Evolutionary conservation across 306 rosid species (phyloP).

Genomic region (Dryas drummondii): DNA sequence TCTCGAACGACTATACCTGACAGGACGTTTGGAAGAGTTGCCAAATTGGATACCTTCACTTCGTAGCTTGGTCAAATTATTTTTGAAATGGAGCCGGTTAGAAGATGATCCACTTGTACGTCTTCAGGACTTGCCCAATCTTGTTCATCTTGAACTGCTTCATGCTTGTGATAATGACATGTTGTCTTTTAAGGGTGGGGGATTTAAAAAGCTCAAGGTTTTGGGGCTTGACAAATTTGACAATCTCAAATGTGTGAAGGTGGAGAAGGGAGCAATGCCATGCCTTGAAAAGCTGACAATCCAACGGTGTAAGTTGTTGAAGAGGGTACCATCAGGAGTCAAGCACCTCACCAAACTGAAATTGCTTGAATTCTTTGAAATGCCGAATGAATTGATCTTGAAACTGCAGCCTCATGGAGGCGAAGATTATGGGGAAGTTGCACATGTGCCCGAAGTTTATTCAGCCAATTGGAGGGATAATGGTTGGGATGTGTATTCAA

Average conservation of each 20-base stretch:
- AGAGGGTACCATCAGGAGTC: constrained; percentile 60
- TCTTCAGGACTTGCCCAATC: constrained; percentile 32
- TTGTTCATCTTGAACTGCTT: constrained; percentile 37
- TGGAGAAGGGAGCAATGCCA: constrained; percentile 63
- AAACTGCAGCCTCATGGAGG: constrained; percentile 47
- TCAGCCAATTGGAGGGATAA: constrained; percentile 63
- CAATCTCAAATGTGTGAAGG: constrained; percentile 39
- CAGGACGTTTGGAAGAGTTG: constrained; percentile 37
- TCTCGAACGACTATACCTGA: constrained; percentile 37
- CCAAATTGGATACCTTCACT: constrained; percentile 43
- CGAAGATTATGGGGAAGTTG: constrained; percentile 48
- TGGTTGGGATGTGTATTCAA: constrained; percentile 59
- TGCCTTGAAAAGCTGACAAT: constrained; percentile 54
- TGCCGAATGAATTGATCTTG: constrained; percentile 58
- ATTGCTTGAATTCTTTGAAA: constrained; percentile 54
- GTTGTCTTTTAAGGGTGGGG: constrained; percentile 46
- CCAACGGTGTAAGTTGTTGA: constrained; percentile 45
- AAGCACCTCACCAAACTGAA: constrained; percentile 48
- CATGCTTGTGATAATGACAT: constrained; percentile 48
- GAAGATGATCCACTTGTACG: constrained; percentile 29
- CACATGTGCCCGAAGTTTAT: constrained; percentile 55
- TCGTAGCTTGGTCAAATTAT: constrained; percentile 25
- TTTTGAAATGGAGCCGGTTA: constrained; percentile 34
- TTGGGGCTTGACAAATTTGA: constrained; percentile 57
- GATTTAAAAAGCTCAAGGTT: constrained; percentile 60